These are phyloP conservation scores for Coemansia javaensis DNA, from an alignment of 192 early-diverging fungal genomes.

Conservation along the genomic window DNA sequence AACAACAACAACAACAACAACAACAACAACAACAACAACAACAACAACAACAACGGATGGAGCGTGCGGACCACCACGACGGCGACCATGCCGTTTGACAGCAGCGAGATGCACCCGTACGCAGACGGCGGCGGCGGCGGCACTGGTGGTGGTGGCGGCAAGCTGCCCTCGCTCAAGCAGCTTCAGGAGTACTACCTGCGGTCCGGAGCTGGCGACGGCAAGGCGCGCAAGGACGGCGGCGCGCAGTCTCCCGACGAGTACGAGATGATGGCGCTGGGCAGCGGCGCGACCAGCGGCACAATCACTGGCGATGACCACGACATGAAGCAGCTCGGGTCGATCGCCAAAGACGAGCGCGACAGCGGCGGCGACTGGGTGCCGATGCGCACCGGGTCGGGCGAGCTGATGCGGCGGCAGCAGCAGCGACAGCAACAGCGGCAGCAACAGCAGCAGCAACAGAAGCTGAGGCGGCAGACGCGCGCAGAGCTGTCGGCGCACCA, in stretches of 20 bases:
- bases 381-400: too few species aligned
- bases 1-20: too few species aligned
- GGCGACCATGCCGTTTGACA: background rate
- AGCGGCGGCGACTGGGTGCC: slow-evolving; percentile 36
- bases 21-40: too few species aligned
- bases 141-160: slow-evolving; percentile 4
- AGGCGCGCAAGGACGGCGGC: background rate
- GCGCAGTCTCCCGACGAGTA: slow-evolving; percentile 17
- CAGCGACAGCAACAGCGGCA: background rate
- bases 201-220: slow-evolving; percentile 12
- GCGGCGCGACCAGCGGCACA: slow-evolving; percentile 12
- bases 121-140: background rate
- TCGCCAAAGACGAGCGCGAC: slow-evolving; percentile 27
- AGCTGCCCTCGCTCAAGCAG: slow-evolving; percentile 47
- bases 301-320: slow-evolving; percentile 19
- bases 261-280: slow-evolving; percentile 12
- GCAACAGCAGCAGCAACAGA: slow-evolving; percentile 5
- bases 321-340: slow-evolving; percentile 29
- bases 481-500: slow-evolving; percentile 19
- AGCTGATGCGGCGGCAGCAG: slow-evolving; percentile 13
- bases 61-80: slow-evolving; percentile 1
- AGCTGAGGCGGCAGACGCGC: slow-evolving; percentile 4
- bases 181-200: slow-evolving; percentile 46
- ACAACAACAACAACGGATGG: slow-evolving; percentile 11
- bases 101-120: background rate